Base-by-base conservation (phyloP, 2,329 filamentous ascomycete species). In the Clonostachys byssicola region DNA sequence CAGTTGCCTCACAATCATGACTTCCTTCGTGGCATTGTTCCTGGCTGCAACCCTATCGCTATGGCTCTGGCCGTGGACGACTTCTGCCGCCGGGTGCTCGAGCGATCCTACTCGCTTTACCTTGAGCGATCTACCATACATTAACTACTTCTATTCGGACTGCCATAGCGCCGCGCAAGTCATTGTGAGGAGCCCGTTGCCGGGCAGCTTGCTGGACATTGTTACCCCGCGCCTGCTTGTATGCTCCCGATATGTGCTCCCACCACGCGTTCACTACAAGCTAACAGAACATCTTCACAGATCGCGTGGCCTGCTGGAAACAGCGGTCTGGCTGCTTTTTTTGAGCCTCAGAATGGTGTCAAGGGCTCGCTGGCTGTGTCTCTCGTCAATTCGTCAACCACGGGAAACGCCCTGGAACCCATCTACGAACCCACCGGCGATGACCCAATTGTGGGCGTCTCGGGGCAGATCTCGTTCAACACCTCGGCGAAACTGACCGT, bases 301-400 rank as follows among this genome's bases (percentile, higher is more conserved):
- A n/a, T 80, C 8, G 83, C 82, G 9, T 86, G 81, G 81, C 81
- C 83, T 8, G 78, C 81, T 9, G 83, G 83, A 3, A 82, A 86
- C 54, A 85, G 81, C 45, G 83, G 83, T 1, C 67, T 77, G 23
- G 74, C 73, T 5, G 66, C 74, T 0, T 83, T 76, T 53, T 86
- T 86, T 52, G 63, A 71, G 13, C 77, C 82, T 0, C 63, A 73
- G 43, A 73, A 74, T 53, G 75, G 74, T 3, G 55, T 68, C 13
- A 79, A 81, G 49, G 78, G 79, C 3, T 72, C 70, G 2, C 65
- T 86, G 2, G 69, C 66, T 2, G 72, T 86, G 41, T 58, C 66
- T 9, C 60, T 85, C 7, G 65, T 76, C 42, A 81, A 79, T 43
- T 74, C 72, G 0, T 73, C 73, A 0, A 51, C 58, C 4, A 48